phyloP scores from a whole-genome alignment of 495 filamentous ascomycete species.

The Immersiella caudata region DNA sequence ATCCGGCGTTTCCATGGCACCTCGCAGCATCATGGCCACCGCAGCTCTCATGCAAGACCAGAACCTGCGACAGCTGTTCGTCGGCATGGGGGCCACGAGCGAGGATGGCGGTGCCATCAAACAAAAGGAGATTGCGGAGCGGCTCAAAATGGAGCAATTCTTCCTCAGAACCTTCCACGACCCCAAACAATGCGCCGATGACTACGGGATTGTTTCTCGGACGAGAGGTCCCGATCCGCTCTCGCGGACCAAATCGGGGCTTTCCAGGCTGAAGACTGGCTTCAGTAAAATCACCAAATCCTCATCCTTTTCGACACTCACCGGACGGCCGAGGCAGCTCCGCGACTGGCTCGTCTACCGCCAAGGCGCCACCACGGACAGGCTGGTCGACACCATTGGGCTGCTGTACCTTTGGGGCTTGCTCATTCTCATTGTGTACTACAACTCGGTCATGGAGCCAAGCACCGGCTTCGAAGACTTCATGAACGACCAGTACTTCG shows the following conservation, averaged over 20 bases:
- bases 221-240: background rate
- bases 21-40: constrained; percentile 3
- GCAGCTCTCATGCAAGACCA: background rate
- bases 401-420: background rate
- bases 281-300: constrained; percentile 4
- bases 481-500: constrained; percentile 46
- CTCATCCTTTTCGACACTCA: background rate
- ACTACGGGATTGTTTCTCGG: background rate
- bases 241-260: background rate
- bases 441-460: constrained; percentile 34
- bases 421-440: constrained; percentile 37
- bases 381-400: background rate
- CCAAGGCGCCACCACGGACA: background rate
- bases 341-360: background rate
- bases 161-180: background rate
- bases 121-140: background rate
- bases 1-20: background rate
- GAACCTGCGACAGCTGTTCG: background rate
- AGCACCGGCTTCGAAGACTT: constrained; percentile 45
- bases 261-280: background rate
- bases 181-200: background rate
- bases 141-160: background rate
- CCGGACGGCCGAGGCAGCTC: background rate
- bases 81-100: background rate
- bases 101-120: background rate